Evolutionary conservation across 805 yeast species (phyloP), one percentile per base, ranked within the genome.

Genomic region (Ogataea haglerorum): DNA sequence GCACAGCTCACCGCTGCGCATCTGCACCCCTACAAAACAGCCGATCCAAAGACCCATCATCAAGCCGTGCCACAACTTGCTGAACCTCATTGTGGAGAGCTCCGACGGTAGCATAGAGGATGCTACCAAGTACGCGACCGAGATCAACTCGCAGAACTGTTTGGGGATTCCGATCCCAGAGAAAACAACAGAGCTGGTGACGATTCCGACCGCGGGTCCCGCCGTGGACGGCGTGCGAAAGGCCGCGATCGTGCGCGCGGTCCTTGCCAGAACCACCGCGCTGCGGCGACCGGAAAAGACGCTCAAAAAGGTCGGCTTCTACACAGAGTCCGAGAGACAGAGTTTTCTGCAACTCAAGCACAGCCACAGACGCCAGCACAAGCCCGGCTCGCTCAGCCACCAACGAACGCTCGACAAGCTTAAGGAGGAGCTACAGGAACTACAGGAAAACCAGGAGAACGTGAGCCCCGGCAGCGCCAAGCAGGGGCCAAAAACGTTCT

Each of bases 81-180:
- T 67, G 23, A 77, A 77, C 34, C 68, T 72, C 49, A 61, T 80
- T 32, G 85, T 81, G 22, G 82, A 80, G 48, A 71, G 85, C 5
- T 73, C 78, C 53, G 77, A 80, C 27, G 85, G 85, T 0, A 65
- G 65, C 42, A 52, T 78, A 12, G 72, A 70, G 47, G 86, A 81
- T 52, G 85, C 86, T 8, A 80, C 86, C 3, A 74, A 71, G 48
- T 80, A 75, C 58, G 88, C 85, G 2, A 81, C 87, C 1, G 85
- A 80, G 55, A 66, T 81, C 42, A 81, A 81, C 54, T 71, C 85
- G 0, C 68, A 74, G 26, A 80, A 78, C 51, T 70, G 82, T 43
- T 75, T 72, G 45, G 85, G 82, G 7, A 73, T 81, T 34, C 80
- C 81, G 10, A 57, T 80, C 13, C 88, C 86, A 0, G 79, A 73